phyloP scores from a whole-genome alignment of 164 flowering plant species.

The Cinnamomum chago region DNA sequence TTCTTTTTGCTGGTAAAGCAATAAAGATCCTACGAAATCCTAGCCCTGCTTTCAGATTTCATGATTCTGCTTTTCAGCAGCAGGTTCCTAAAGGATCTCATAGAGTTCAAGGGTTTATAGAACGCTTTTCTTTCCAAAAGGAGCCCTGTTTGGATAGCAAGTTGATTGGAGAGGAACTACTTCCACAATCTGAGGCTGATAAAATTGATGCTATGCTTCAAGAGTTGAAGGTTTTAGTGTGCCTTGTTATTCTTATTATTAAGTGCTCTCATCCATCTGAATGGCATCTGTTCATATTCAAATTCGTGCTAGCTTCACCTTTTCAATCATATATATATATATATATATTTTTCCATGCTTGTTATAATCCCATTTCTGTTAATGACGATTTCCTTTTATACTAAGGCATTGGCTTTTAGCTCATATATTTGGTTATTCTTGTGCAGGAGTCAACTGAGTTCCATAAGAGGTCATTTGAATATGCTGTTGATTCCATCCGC shows the following conservation, averaged over 20 bases:
- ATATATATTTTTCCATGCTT: not conserved
- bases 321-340: too few species aligned
- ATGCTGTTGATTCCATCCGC: conserved; percentile 69
- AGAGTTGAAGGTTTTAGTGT: conserved; percentile 60
- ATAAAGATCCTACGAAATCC: conserved; percentile 90
- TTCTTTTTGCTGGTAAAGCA: conserved; percentile 97
- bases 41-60: conserved; percentile 55
- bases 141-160: conserved; percentile 36
- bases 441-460: conserved; percentile 88
- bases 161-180: conserved; percentile 60
- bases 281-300: not conserved
- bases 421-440: conserved; percentile 9
- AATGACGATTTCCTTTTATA: conserved; percentile 1
- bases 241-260: not conserved
- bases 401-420: not conserved
- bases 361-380: not conserved
- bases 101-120: conserved; percentile 45
- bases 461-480: conserved; percentile 91
- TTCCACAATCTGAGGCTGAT: conserved; percentile 91
- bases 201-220: conserved; percentile 84
- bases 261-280: not conserved
- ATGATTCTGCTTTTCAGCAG: conserved; percentile 40
- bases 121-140: conserved; percentile 39
- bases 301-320: not conserved
- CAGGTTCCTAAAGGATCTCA: conserved; percentile 44